phyloP scores from a whole-genome alignment of 805 yeast species.

The Starmera dryadoides region DNA sequence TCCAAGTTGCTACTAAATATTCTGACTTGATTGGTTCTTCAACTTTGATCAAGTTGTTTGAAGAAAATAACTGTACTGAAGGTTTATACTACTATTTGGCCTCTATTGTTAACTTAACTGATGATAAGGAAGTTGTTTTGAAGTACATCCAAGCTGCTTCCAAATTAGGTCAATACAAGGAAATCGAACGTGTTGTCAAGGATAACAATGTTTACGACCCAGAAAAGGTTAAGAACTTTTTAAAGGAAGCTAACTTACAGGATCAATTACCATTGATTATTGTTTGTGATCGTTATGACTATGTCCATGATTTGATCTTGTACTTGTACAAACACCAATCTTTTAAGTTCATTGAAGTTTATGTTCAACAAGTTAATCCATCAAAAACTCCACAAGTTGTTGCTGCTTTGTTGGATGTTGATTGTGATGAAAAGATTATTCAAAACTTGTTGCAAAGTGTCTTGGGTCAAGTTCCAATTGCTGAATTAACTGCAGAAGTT shows the following conservation, averaged over 20 bases:
- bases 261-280: slow-evolving; percentile 95
- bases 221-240: slow-evolving; percentile 93
- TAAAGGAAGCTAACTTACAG: slow-evolving; percentile 88
- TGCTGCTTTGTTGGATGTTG: slow-evolving; percentile 94
- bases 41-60: slow-evolving; percentile 82
- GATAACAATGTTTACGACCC: slow-evolving; percentile 93
- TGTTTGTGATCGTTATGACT: slow-evolving; percentile 89
- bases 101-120: slow-evolving; percentile 87
- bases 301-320: slow-evolving; percentile 87
- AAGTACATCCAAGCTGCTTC: slow-evolving; percentile 96
- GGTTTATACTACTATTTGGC: slow-evolving; percentile 93
- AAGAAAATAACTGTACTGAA: slow-evolving; percentile 85
- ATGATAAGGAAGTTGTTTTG: slow-evolving; percentile 91
- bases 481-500: slow-evolving; percentile 84
- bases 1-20: slow-evolving; percentile 94
- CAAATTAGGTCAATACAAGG: slow-evolving; percentile 80
- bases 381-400: slow-evolving; percentile 93
- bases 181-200: slow-evolving; percentile 91
- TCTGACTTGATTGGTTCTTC: slow-evolving; percentile 88
- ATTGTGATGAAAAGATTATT: slow-evolving; percentile 88
- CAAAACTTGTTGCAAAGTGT: slow-evolving; percentile 77
- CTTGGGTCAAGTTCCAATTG: slow-evolving; percentile 90
- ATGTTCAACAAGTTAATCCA: slow-evolving; percentile 96
- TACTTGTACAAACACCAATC: slow-evolving; percentile 93
- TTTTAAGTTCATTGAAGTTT: slow-evolving; percentile 94